Conservation (phyloP, 441 rosid species). For the Populus hybrid region DNA sequence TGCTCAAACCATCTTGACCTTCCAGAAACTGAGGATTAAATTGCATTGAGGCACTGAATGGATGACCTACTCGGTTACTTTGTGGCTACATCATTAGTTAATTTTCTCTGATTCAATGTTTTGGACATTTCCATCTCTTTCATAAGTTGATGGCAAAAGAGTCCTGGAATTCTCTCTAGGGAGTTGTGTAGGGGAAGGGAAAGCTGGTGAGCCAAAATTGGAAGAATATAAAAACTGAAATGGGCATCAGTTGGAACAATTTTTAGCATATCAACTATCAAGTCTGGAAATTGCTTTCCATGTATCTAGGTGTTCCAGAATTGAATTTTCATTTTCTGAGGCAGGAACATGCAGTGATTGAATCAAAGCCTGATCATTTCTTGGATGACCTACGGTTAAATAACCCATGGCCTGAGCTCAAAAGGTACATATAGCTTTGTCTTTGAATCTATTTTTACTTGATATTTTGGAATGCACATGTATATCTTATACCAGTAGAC, state of each 20-base stretch:
- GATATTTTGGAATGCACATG: background rate
- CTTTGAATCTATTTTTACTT: background rate
- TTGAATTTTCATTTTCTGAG: conserved; percentile 11
- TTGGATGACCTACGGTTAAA: conserved; percentile 91
- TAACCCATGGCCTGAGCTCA: conserved; percentile 94
- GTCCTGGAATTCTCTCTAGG: background rate
- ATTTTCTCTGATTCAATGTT: background rate
- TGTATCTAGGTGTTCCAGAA: background rate
- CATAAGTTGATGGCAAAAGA: background rate
- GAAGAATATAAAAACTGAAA: background rate
- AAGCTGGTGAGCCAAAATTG: background rate
- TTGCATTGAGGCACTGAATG: background rate
- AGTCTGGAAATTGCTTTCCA: background rate
- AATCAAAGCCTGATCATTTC: conserved; percentile 96
- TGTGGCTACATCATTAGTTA: background rate
- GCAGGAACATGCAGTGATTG: conserved; percentile 81
- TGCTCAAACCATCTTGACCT: background rate
- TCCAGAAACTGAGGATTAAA: background rate
- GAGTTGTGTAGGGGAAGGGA: background rate
- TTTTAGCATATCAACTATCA: background rate
- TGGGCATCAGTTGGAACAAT: background rate
- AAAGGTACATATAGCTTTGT: conserved; percentile 37
- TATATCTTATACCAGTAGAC: background rate
- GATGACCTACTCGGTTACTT: background rate
- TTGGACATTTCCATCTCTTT: background rate